Base-by-base conservation (phyloP, 208 protist genomes). In the Trypanosoma brucei region DNA sequence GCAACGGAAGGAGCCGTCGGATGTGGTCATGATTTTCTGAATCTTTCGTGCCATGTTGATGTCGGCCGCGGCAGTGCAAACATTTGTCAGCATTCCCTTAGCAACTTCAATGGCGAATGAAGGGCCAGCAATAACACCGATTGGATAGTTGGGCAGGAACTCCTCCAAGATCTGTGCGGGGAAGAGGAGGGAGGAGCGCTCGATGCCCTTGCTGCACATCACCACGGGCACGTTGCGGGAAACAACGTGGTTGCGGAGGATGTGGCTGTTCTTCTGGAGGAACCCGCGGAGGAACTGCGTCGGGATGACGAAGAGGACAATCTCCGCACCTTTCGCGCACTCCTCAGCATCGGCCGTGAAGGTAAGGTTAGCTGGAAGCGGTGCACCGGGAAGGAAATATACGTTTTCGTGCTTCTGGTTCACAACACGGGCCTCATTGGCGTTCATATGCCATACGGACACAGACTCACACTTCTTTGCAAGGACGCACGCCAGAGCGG, bases 101-200 rank as follows among this genome's bases (percentile, higher is more conserved):
- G 86, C 81, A n/a, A 97, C 80, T 75, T 96, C 93, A 39, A 88
- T 83, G 31, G 93, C 93, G 55, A 97, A 97, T 65, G 75, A 88
- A 14, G 93, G 87, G 31, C 91, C 93, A 7, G 88, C 85, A 7
- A 97, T 70, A 13, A 94, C 87, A 50, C 74, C 64, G 9, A 96
- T 51, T 0, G 58, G 75, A 51, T 67, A 73, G 52, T 65, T 49
- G 46, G 81, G 75, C 34, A 96, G 64, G 62, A 88, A 92, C 54
- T 93, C 83, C 51, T 57, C 57, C 11, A 96, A 49, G 61, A 96
- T 93, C 56, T 94, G 78, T 40, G 68, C 74, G 40, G 88, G 86
- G 65, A 91, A 93, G 62, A 81, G 82, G 45, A 93, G 67, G 2
- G 86, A 88, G 49, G 72, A 80, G 53, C 75, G 70, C 73, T 94